Evolutionary conservation across 352 stramenopile genomes (phyloP).

Genomic region (Phytophthora macrochlamydospora): DNA sequence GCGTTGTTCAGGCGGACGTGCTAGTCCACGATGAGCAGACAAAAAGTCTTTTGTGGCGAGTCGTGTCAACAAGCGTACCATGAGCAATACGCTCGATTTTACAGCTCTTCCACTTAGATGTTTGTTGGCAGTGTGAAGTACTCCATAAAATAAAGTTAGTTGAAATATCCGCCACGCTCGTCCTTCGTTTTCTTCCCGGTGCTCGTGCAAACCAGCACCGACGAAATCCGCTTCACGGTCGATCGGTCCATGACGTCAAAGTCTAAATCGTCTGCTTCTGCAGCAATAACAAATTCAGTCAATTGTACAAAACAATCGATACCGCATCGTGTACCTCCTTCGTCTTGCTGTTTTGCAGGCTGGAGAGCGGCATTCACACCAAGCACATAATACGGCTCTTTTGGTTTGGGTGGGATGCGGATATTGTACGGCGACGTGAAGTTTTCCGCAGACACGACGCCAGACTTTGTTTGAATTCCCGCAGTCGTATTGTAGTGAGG

Average conservation of each 20-base stretch:
- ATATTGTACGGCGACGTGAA: constrained; percentile 85
- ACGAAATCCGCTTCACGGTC: constrained; percentile 82
- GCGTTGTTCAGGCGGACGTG: constrained; percentile 42
- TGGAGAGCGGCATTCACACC: constrained; percentile 36
- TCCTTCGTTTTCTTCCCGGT: constrained; percentile 52
- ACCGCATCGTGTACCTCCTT: constrained; percentile 15
- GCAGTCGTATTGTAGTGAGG: not conserved
- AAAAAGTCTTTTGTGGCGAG: constrained; percentile 58
- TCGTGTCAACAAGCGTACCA: constrained; percentile 47
- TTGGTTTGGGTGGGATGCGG: constrained; percentile 63
- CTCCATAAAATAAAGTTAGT: not conserved
- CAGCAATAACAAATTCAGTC: not conserved
- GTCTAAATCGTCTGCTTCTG: constrained; percentile 61
- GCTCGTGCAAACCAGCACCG: constrained; percentile 65
- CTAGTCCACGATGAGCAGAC: constrained; percentile 53
- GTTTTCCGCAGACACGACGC: constrained; percentile 45
- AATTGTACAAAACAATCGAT: too few species aligned
- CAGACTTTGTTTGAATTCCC: constrained; percentile 18
- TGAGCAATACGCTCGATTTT: constrained; percentile 66
- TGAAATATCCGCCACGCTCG: not conserved
- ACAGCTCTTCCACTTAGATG: constrained; percentile 13
- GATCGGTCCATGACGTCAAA: constrained; percentile 81
- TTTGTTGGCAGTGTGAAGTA: not conserved
- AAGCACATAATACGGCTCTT: constrained; percentile 64
- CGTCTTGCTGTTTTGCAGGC: constrained; percentile 33